Conservation (phyloP, 1,139 yeast genomes). For the Geotrichum phurueaensis region DNA sequence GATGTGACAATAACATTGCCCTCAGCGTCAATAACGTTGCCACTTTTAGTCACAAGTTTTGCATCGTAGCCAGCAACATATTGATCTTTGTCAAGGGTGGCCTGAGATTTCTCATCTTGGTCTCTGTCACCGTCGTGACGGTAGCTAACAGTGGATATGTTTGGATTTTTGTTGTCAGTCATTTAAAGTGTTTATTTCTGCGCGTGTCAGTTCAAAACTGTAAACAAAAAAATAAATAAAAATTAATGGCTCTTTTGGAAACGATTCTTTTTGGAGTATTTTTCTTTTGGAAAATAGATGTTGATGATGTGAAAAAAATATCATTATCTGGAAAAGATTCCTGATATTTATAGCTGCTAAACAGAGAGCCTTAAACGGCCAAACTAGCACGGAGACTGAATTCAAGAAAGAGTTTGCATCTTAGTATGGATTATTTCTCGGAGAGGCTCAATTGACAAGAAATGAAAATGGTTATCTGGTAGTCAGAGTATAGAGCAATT, state of each 20-base stretch:
- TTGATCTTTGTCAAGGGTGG: background rate
- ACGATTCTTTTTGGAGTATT: background rate
- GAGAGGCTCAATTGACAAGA: too few species aligned
- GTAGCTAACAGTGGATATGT: background rate
- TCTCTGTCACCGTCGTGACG: background rate
- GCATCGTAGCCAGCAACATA: conserved; percentile 9
- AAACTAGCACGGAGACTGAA: too few species aligned
- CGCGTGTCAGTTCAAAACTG: background rate
- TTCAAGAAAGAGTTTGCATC: too few species aligned
- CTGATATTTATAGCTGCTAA: background rate
- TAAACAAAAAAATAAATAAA: background rate
- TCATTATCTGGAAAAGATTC: background rate
- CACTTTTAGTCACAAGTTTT: conserved; percentile 21
- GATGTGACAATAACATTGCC: conserved; percentile 29
- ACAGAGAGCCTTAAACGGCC: too few species aligned
- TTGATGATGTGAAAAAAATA: background rate
- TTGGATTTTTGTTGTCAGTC: background rate
- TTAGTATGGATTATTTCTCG: too few species aligned
- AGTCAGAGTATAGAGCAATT: too few species aligned
- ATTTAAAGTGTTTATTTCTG: background rate
- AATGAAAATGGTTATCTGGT: too few species aligned
- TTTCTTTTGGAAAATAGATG: too few species aligned
- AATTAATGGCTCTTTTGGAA: too few species aligned
- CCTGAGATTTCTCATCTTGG: background rate
- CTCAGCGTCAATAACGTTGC: conserved; percentile 22